Evolutionary conservation across 768 basidiomycete genomes (phyloP).

Genomic region (Suillus weaverae): DNA sequence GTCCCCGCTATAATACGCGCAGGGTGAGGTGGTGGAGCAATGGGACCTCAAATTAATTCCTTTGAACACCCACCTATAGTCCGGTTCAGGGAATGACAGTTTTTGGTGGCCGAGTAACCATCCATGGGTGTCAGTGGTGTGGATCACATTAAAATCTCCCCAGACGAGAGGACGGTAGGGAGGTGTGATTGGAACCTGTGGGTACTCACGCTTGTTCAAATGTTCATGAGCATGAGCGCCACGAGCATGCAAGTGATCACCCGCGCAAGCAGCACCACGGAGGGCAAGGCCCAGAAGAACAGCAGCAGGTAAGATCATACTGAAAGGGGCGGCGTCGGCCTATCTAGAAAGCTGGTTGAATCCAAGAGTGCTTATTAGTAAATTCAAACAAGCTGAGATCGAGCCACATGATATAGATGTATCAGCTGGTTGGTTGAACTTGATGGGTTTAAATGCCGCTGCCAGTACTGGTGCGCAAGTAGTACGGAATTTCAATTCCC

Average conservation of each 20-base stretch:
- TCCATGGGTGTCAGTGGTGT: constrained; percentile 83
- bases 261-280: constrained; percentile 19
- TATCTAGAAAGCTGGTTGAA: not conserved
- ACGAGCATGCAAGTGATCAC: constrained; percentile 20
- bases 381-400: not conserved
- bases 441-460: too few relatives aligned
- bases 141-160: constrained; percentile 88
- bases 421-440: too few relatives aligned
- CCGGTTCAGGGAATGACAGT: constrained; percentile 67
- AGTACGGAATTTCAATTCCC: not conserved
- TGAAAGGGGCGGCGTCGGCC: not conserved
- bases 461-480: not conserved
- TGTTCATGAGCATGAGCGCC: constrained; percentile 34
- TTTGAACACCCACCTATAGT: constrained; percentile 51
- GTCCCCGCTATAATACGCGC: constrained; percentile 43
- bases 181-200: constrained; percentile 44
- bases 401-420: not conserved
- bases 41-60: not conserved
- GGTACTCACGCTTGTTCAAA: constrained; percentile 36
- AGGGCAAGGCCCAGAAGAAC: constrained; percentile 18
- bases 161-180: constrained; percentile 73
- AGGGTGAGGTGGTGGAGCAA: not conserved
- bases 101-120: constrained; percentile 88
- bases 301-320: constrained; percentile 18
- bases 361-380: not conserved